Base-by-base conservation (phyloP, 495 filamentous ascomycete genomes). In the Aspergillus heteromorphus region DNA sequence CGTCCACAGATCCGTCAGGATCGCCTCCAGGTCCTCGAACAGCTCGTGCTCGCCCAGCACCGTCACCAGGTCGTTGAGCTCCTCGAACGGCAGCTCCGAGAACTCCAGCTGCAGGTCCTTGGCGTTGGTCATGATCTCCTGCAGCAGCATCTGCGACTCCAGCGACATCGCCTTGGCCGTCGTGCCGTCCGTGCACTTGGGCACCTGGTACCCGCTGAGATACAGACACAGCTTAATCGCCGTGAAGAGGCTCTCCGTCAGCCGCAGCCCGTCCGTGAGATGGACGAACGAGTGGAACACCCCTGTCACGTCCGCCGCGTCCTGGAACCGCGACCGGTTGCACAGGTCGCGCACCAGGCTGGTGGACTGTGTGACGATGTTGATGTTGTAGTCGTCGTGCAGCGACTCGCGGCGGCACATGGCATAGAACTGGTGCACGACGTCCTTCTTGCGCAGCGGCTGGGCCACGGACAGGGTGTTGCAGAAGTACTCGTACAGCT, bases 1-100 rank as follows among this genome's bases (percentile, higher is more conserved):
- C 18, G 73, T 74, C 83, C 83, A 86, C 50, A 86, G 81, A 7
- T 73, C 70, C 25, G 73, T 74, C 7, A 86, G 78, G 21, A 85
- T 74, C 8, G 55, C 56, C 69, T 85, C 82, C 1, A 86, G 76
- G 45, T 83, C 80, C 18, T 72, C 65, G 60, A 79, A 83, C 62
- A 84, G 79, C 53, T 81, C 74, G 60, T 84, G 77, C 51, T 79
- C 76, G 19, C 82, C 83, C 1, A 86, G 69, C 0, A 85, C 67
- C 1, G 75, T 75, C 45, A 82, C 73, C 1, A 85, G 72, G 11
- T 79, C 76, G 53, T 78, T 78, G 2, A 85, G 64, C 41, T 83
- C 76, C 34, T 67, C 58, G 58, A 81, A 77, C 2, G 69, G 69
- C 14, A 85, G 59, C 11, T 78, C 69, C 11, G 79, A 68, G 51